These are phyloP conservation scores for Xylona heveae DNA, from an alignment of 495 filamentous ascomycete species.

Conservation along the genomic window DNA sequence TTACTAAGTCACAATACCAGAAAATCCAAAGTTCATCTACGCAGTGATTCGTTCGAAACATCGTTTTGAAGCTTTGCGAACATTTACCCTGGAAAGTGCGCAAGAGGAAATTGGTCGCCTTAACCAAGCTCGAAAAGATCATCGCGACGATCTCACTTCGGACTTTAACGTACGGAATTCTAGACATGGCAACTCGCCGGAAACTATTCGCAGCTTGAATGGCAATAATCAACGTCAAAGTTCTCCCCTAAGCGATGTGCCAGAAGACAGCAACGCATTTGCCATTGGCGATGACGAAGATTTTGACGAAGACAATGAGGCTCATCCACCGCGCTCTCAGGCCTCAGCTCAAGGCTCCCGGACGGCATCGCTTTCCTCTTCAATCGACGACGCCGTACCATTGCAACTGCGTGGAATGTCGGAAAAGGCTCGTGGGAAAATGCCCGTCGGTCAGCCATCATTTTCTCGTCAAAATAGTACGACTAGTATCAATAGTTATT, in stretches of 20 bases:
- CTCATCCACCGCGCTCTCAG: constrained; percentile 42
- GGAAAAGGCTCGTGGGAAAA: constrained; percentile 91
- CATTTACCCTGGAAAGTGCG: constrained; percentile 88
- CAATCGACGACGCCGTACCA: constrained; percentile 64
- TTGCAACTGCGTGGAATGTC: constrained; percentile 88
- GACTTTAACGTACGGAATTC: constrained; percentile 19
- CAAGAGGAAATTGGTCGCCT: constrained; percentile 81
- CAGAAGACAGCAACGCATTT: constrained; percentile 61
- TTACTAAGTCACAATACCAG: constrained; percentile 16
- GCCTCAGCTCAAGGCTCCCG: constrained; percentile 51
- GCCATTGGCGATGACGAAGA: constrained; percentile 84
- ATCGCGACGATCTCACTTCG: constrained; percentile 19
- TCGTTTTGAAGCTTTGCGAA: constrained; percentile 69
- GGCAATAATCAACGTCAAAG: constrained; percentile 28
- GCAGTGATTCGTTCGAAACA: constrained; percentile 59
- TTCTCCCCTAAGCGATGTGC: constrained; percentile 50
- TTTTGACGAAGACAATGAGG: constrained; percentile 46
- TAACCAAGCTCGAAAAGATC: constrained; percentile 53
- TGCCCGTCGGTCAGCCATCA: constrained; percentile 56
- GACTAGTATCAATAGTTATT: constrained; percentile 54
- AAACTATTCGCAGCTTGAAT: constrained; percentile 47
- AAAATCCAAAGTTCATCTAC: constrained; percentile 69
- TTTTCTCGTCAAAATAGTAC: constrained; percentile 90
- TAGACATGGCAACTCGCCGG: constrained; percentile 33
- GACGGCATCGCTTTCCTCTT: constrained; percentile 49